phyloP scores from a whole-genome alignment of 306 rosid genomes.

The Fragaria iinumae region DNA sequence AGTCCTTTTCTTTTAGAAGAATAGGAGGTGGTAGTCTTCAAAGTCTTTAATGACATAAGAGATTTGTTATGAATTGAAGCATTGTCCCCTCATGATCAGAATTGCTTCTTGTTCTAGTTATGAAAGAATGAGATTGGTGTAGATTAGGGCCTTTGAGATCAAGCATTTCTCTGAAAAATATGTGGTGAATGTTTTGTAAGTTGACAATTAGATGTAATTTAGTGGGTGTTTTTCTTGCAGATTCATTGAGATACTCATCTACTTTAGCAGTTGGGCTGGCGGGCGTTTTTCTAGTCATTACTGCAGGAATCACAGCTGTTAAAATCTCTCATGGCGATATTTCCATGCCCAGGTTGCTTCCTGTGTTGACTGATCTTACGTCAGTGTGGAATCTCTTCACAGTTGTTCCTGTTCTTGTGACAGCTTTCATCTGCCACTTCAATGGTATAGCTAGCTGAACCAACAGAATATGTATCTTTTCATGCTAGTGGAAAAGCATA shows the following conservation, averaged over 20 bases:
- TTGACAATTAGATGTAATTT: too few species aligned
- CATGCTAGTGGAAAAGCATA: slow-evolving; percentile 13
- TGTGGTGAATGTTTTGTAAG: too few species aligned
- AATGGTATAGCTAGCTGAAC: slow-evolving; percentile 44
- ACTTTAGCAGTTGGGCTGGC: slow-evolving; percentile 69
- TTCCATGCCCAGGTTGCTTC: slow-evolving; percentile 54
- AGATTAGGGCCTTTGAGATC: not conserved
- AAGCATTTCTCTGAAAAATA: not conserved
- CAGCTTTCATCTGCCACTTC: slow-evolving; percentile 70
- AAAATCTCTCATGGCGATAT: slow-evolving; percentile 52
- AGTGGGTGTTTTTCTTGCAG: slow-evolving; percentile 26
- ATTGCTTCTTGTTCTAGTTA: not conserved
- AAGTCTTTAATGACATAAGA: not conserved
- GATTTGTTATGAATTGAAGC: not conserved
- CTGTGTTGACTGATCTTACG: slow-evolving; percentile 41
- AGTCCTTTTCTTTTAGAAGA: too few species aligned
- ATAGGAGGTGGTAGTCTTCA: not conserved
- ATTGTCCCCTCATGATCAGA: not conserved
- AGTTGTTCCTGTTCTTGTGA: slow-evolving; percentile 67
- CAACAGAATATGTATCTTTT: not conserved
- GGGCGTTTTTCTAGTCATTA: slow-evolving; percentile 54
- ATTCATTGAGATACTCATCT: slow-evolving; percentile 60
- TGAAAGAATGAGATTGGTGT: not conserved
- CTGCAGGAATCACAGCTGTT: slow-evolving; percentile 55
- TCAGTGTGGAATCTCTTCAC: slow-evolving; percentile 68